Base-by-base conservation (phyloP, 2,329 filamentous ascomycete species). In the Pseudogymnoascus sp. region DNA sequence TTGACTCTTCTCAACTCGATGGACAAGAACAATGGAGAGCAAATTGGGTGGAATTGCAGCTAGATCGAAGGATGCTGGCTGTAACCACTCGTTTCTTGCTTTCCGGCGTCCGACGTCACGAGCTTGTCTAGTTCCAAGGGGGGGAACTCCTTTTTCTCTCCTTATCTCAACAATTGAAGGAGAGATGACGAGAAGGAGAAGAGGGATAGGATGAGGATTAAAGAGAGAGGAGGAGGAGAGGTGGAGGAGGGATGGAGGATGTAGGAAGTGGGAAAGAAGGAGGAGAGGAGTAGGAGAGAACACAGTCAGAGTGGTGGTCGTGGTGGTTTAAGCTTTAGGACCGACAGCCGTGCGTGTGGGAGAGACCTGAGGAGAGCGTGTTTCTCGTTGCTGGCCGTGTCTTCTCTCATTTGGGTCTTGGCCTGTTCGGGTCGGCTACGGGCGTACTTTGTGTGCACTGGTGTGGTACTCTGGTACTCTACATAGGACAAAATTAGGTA, bases 171-270 rank as follows among this genome's bases (percentile, higher is more conserved):
- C 58, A 39, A 37, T 60, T 45, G 35, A 37, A 55, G 48, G 48
- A 55, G 48, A 55, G 48, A 55, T 55, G 48, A 12, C 29, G 48
- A 55, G 48, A 10, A 55, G 48, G 48, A 60, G 35, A 45, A 37
- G 35, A 45, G 15, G 35, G 58, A 37, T 37, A 60, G 58, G 39
- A 61, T 10, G 58, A 59, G 59, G 62, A 61, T 45, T 10, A 61
- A 21, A 33, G 55, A 45, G 62, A 64, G 55, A 36, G 29, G 40
- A 64, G 37, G 40, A 45, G 61, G 52, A 45, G 61, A 39, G 61
- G 60, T 65, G 63, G 64, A 35, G 12, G 27, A 18, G 25, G 18
- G 39, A 13, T 4, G 27, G 42, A 27, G 27, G 45, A 55, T 31
- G 27, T 13, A 55, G 45, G 48, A 55, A 33, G 48, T 33, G 33